phyloP scores from a whole-genome alignment of 257 asterid species.

The Nicotiana otophora region DNA sequence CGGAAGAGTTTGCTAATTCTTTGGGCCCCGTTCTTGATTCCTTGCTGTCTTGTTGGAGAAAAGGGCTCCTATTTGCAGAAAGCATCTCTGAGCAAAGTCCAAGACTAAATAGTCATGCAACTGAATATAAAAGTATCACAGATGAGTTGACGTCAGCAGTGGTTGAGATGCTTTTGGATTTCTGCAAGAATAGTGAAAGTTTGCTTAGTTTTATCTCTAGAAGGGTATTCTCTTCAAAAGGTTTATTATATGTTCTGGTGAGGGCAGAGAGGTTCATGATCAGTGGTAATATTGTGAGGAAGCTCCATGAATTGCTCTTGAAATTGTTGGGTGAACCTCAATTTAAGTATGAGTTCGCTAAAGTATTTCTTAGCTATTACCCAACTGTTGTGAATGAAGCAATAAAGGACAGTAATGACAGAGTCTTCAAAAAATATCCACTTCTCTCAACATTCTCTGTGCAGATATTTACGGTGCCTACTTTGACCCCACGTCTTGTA shows the following conservation, averaged over 20 bases:
- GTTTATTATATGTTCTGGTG: constrained; percentile 68
- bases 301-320: constrained; percentile 81
- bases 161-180: constrained; percentile 77
- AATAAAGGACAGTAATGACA: constrained; percentile 49
- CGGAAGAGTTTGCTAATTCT: constrained; percentile 48
- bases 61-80: constrained; percentile 38
- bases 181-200: constrained; percentile 78
- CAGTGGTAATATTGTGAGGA: constrained; percentile 35
- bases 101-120: constrained; percentile 24
- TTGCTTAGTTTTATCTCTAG: constrained; percentile 84
- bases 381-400: constrained; percentile 60
- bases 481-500: constrained; percentile 83
- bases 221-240: constrained; percentile 57
- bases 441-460: constrained; percentile 81
- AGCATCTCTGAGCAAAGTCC: constrained; percentile 36
- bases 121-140: constrained; percentile 36
- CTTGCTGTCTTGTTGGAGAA: constrained; percentile 64
- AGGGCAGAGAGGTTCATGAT: constrained; percentile 65
- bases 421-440: constrained; percentile 45
- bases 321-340: constrained; percentile 86
- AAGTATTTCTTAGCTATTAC: constrained; percentile 74
- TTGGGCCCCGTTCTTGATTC: constrained; percentile 75
- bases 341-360: constrained; percentile 88
- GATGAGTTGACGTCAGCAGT: constrained; percentile 64
- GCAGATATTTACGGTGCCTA: constrained; percentile 87